Percentiles rank a stretch among this genome's conserved stretches.
These are phyloP conservation scores for Flueggea neowawraea DNA, from an alignment of 441 rosid genomes.

Conservation along the genomic window DNA sequence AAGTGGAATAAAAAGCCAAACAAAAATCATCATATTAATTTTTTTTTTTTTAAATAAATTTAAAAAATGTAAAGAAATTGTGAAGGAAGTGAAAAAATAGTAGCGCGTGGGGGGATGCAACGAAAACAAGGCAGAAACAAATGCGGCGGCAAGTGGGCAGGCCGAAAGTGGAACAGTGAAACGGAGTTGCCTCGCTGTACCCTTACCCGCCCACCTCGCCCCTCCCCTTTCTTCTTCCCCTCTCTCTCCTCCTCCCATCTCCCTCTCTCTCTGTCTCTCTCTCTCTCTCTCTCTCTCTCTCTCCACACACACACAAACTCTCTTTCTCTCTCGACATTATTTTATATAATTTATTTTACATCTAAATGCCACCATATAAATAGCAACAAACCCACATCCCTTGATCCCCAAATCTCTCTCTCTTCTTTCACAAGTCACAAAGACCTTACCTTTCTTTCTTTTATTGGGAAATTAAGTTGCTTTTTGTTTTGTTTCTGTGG, in stretches of 20 bases:
- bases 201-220: slow-evolving; percentile 22
- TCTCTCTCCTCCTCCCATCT: neutral
- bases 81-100: too few relatives aligned
- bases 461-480: neutral
- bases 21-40: too few relatives aligned
- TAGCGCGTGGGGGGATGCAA: slow-evolving; percentile 4
- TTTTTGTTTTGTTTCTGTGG: slow-evolving; percentile 14
- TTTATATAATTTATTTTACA: too few relatives aligned
- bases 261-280: too few relatives aligned
- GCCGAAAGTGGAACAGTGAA: slow-evolving; percentile 29
- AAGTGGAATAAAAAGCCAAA: too few relatives aligned
- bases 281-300: too few relatives aligned
- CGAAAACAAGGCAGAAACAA: neutral
- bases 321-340: too few relatives aligned
- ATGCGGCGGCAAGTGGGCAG: slow-evolving; percentile 34
- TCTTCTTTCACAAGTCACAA: neutral
- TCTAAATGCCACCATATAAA: too few relatives aligned
- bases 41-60: too few relatives aligned
- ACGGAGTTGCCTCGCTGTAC: slow-evolving; percentile 19
- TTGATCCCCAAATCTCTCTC: neutral
- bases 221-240: neutral
- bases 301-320: neutral
- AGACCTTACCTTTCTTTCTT: neutral
- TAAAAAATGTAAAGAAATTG: too few relatives aligned
- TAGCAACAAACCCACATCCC: neutral